Evolutionary conservation across 1,284 basidiomycete genomes (phyloP).

Genomic region (Taiwanofungus camphoratus): DNA sequence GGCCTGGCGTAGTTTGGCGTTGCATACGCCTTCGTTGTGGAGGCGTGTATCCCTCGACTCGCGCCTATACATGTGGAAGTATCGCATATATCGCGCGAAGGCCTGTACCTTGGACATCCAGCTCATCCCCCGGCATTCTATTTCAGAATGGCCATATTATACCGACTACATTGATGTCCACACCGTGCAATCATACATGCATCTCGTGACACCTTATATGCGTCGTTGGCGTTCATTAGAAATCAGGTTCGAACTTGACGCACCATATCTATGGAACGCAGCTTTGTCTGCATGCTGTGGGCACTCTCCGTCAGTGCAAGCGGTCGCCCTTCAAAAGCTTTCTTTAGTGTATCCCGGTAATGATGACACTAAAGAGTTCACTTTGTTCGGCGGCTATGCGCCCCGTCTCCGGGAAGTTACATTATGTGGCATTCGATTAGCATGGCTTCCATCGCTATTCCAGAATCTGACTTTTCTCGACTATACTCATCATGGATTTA

Average conservation of each 20-base stretch:
- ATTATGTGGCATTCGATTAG: slow-evolving; percentile 56
- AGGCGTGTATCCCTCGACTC: slow-evolving; percentile 45
- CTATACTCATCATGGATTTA: slow-evolving; percentile 37
- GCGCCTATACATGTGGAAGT: slow-evolving; percentile 49
- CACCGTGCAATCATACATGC: slow-evolving; percentile 53
- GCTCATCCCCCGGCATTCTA: slow-evolving; percentile 25
- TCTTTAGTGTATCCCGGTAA: slow-evolving; percentile 54
- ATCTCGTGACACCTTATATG: slow-evolving; percentile 45
- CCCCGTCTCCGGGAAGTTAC: slow-evolving; percentile 48
- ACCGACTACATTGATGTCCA: slow-evolving; percentile 34
- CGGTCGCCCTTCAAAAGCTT: slow-evolving; percentile 47
- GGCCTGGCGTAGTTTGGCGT: slow-evolving; percentile 52
- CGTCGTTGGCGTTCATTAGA: slow-evolving; percentile 54
- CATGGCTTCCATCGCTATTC: slow-evolving; percentile 56
- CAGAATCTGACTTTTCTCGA: slow-evolving; percentile 55
- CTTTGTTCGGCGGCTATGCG: slow-evolving; percentile 55
- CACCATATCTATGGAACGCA: slow-evolving; percentile 61
- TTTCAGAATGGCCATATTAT: slow-evolving; percentile 25
- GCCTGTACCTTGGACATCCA: slow-evolving; percentile 54
- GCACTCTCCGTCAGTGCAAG: slow-evolving; percentile 30
- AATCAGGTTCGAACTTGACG: slow-evolving; percentile 47
- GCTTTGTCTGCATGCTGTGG: slow-evolving; percentile 47
- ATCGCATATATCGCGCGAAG: slow-evolving; percentile 51
- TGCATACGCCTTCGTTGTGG: slow-evolving; percentile 57
- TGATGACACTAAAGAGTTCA: slow-evolving; percentile 61